Conservation (phyloP, 345 rosid genomes). For the Ricinus communis region DNA sequence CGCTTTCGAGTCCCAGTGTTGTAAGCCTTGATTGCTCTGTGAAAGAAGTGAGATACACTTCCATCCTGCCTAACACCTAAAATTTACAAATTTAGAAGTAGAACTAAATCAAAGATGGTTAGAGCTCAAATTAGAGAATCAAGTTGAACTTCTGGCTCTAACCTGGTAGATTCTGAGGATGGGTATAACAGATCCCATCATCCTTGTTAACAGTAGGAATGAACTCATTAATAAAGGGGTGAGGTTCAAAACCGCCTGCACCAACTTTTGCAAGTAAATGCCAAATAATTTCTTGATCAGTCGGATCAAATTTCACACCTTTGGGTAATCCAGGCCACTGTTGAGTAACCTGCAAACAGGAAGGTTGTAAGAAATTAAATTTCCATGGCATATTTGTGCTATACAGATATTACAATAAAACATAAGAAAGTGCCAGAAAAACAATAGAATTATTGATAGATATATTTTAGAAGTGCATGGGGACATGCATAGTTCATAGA, state of each 20-base stretch:
- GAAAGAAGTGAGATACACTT: constrained; percentile 73
- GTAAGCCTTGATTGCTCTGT: constrained; percentile 85
- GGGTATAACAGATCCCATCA: constrained; percentile 95
- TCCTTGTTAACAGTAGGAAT: constrained; percentile 74
- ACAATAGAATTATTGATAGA: background rate
- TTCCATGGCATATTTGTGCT: background rate
- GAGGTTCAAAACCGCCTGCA: constrained; percentile 43
- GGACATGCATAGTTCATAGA: background rate
- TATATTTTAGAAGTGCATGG: background rate
- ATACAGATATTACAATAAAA: background rate
- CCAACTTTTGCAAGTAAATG: constrained; percentile 78
- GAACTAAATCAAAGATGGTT: constrained; percentile 7
- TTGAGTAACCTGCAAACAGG: constrained; percentile 55
- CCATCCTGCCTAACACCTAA: constrained; percentile 87
- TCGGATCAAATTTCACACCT: constrained; percentile 96
- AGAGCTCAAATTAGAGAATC: background rate
- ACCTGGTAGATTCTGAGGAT: constrained; percentile 96
- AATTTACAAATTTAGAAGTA: background rate
- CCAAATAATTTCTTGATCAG: constrained; percentile 88
- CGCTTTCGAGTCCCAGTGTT: constrained; percentile 92
- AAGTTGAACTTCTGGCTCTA: constrained; percentile 14
- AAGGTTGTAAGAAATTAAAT: constrained; percentile 8
- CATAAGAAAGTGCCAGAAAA: background rate
- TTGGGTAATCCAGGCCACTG: constrained; percentile 92
- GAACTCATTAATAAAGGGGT: constrained; percentile 82